A percentile compares a stretch with the other conserved stretches of the same genome.
phyloP scores from a whole-genome alignment of 345 rosid genomes.

The Turritis glabra region DNA sequence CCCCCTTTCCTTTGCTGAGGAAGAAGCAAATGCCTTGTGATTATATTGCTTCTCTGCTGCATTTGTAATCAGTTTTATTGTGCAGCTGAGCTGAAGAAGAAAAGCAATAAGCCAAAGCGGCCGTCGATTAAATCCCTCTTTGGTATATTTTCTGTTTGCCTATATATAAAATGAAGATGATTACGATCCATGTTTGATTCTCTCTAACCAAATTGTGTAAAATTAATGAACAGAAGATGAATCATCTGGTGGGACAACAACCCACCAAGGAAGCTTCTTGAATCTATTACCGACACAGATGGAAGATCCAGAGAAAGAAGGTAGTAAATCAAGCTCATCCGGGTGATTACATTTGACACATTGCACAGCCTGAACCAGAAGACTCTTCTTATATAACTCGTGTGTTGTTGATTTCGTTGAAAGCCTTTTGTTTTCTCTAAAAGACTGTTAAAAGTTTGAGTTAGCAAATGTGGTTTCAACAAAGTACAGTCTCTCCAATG shows the following conservation, averaged over 20 bases:
- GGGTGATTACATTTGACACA: slow-evolving; percentile 23
- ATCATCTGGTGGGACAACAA: slow-evolving; percentile 39
- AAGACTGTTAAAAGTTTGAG: slow-evolving; percentile 23
- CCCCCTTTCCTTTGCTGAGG: neutral
- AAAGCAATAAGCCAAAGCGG: slow-evolving; percentile 82
- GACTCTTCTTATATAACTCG: slow-evolving; percentile 16
- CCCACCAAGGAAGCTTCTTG: slow-evolving; percentile 70
- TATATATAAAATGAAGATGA: neutral
- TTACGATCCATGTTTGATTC: neutral
- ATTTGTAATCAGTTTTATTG: slow-evolving; percentile 15
- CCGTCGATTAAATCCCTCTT: slow-evolving; percentile 95
- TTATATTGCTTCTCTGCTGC: neutral
- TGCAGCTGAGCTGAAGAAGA: slow-evolving; percentile 91
- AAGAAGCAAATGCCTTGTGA: slow-evolving; percentile 18
- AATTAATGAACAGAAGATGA: slow-evolving; percentile 66
- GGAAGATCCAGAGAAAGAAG: slow-evolving; percentile 57
- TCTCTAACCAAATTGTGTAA: neutral
- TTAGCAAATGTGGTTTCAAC: slow-evolving; percentile 24
- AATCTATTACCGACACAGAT: slow-evolving; percentile 68
- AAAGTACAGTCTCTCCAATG: slow-evolving; percentile 18
- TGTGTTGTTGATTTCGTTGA: slow-evolving; percentile 32
- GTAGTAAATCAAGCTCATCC: slow-evolving; percentile 38
- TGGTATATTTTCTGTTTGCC: slow-evolving; percentile 50
- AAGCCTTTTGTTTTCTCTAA: slow-evolving; percentile 21
- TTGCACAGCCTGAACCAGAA: slow-evolving; percentile 35